Conservation (phyloP, 2,329 filamentous ascomycete genomes). For the Xylaria polymorpha region DNA sequence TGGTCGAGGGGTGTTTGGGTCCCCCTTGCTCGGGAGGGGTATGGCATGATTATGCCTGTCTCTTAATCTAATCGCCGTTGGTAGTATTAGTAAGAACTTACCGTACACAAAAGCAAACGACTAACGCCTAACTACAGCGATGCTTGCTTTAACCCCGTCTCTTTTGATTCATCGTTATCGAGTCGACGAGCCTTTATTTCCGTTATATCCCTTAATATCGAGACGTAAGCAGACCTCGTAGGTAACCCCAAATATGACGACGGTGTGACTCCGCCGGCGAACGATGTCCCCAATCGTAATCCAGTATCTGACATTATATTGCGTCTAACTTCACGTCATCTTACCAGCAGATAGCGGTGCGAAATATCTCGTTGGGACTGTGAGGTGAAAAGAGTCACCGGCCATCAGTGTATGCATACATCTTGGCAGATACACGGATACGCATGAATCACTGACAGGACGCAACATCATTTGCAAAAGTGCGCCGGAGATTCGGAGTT, state of each 20-base stretch:
- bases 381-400: not conserved
- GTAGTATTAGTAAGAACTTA: not conserved
- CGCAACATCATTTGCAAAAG: not conserved
- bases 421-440: not conserved
- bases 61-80: constrained; percentile 15
- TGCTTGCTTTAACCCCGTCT: not conserved
- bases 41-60: not conserved
- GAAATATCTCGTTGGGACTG: not conserved
- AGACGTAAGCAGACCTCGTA: not conserved
- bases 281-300: not conserved
- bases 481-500: not conserved
- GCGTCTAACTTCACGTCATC: not conserved
- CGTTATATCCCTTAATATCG: constrained; percentile 33
- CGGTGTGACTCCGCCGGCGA: not conserved
- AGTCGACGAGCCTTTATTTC: constrained; percentile 11
- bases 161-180: not conserved
- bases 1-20: not conserved
- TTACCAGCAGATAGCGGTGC: not conserved
- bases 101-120: not conserved
- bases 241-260: not conserved
- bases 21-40: not conserved
- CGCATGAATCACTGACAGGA: not conserved
- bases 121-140: constrained; percentile 14
- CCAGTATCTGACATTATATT: not conserved
- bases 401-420: not conserved